A percentile compares a stretch with the other conserved stretches of the same genome.
Conservation (phyloP, 2,329 filamentous ascomycete genomes). For the Sclerotinia minor region DNA sequence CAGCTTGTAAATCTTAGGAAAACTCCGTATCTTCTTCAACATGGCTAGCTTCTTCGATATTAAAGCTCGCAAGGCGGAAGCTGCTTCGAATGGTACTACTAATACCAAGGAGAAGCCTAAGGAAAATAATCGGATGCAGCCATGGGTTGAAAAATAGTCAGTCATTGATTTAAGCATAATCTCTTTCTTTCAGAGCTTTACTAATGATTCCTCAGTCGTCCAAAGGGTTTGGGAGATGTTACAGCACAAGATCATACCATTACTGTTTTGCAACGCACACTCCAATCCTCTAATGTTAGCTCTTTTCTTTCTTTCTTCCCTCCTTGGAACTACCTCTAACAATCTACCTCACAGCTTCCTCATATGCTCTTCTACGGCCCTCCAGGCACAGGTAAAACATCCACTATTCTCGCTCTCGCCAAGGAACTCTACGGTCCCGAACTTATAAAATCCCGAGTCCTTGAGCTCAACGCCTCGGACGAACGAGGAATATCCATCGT, state of each 20-base stretch:
- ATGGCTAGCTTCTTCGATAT: conserved; percentile 97
- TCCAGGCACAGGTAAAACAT: conserved; percentile 96
- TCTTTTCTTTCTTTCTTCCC: not conserved
- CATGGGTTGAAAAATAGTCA: conserved; percentile 99
- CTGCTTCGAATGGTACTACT: conserved; percentile 62
- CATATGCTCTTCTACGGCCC: conserved; percentile 99
- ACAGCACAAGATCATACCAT: conserved; percentile 97
- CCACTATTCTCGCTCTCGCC: conserved; percentile 92
- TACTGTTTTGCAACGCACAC: conserved; percentile 83
- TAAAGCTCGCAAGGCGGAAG: conserved; percentile 82
- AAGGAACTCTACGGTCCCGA: conserved; percentile 97
- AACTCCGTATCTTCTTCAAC: not conserved
- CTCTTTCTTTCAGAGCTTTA: not conserved
- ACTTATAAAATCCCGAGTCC: conserved; percentile 88
- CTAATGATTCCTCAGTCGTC: conserved; percentile 56
- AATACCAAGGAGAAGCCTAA: conserved; percentile 63
- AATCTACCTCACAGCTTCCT: conserved; percentile 62
- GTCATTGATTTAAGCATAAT: conserved; percentile 33
- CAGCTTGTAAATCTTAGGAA: not conserved
- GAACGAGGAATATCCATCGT: conserved; percentile 98
- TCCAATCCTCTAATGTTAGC: conserved; percentile 86
- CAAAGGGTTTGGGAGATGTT: conserved; percentile 91
- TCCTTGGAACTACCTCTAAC: conserved; percentile 28
- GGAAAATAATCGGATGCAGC: conserved; percentile 69
- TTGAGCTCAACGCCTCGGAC: conserved; percentile 98